Evolutionary conservation across 495 filamentous ascomycete genomes (phyloP).

Genomic region (Tuber indicum): DNA sequence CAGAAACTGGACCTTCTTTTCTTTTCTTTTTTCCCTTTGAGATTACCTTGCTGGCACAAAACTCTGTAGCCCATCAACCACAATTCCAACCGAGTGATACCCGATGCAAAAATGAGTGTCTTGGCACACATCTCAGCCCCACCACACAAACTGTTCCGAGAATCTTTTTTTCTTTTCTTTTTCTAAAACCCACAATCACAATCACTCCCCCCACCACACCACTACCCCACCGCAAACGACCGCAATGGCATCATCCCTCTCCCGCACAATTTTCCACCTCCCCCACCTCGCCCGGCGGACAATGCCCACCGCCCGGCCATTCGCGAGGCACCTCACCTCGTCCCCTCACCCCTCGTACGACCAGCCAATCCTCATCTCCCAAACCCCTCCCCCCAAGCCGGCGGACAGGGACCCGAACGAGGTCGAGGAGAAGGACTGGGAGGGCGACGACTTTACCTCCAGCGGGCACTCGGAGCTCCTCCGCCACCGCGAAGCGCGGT

Average conservation of each 20-base stretch:
- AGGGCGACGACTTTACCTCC: constrained; percentile 64
- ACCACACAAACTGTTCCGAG: not conserved
- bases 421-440: constrained; percentile 48
- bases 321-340: not conserved
- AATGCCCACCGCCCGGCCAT: not conserved
- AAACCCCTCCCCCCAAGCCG: not conserved
- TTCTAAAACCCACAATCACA: not conserved
- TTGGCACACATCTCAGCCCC: not conserved
- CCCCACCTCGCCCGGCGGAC: not conserved
- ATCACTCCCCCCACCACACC: not conserved
- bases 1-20: too few relatives aligned
- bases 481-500: constrained; percentile 77
- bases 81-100: not conserved
- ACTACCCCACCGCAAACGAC: not conserved
- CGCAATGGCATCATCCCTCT: not conserved
- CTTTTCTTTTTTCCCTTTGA: too few relatives aligned
- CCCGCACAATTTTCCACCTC: not conserved
- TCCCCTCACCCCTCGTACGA: not conserved
- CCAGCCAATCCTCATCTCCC: not conserved
- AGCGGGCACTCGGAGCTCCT: constrained; percentile 81
- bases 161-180: not conserved
- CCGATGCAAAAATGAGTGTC: not conserved
- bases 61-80: not conserved
- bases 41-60: not conserved
- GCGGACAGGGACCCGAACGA: constrained; percentile 17